A percentile compares a stretch with the other conserved stretches of the same genome.
Evolutionary conservation across 768 basidiomycete species (phyloP).

Genomic region (Calocybe indica): DNA sequence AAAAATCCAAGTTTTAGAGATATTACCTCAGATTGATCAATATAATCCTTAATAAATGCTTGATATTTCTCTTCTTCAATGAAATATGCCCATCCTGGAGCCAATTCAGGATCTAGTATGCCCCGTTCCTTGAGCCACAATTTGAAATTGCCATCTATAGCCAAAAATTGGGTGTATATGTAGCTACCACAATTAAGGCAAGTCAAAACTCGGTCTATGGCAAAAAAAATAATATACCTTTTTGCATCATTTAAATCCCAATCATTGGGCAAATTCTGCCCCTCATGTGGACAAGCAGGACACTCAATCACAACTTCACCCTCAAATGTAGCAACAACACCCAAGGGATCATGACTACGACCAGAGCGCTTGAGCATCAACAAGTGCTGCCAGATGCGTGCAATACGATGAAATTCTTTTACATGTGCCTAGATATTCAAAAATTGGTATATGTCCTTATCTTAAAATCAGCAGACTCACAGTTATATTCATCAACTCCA

Average conservation of each 20-base stretch:
- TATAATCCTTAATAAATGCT: neutral
- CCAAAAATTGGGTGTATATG: conserved; percentile 10
- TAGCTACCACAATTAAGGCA: conserved; percentile 5
- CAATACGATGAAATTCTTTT: too few species aligned
- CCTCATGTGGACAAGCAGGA: too few species aligned
- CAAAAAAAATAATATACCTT: neutral
- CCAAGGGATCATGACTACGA: too few species aligned
- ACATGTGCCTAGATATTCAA: too few species aligned
- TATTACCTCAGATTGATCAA: conserved; percentile 8
- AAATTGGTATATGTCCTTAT: too few species aligned
- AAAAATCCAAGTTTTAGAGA: neutral
- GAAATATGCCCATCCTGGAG: conserved; percentile 10
- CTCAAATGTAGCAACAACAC: too few species aligned
- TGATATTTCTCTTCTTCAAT: conserved; percentile 4
- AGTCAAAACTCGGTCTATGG: neutral
- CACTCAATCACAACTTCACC: too few species aligned
- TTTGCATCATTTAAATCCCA: neutral
- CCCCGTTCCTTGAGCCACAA: conserved; percentile 11
- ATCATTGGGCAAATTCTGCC: neutral
- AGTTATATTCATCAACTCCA: too few species aligned
- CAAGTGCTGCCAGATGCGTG: too few species aligned
- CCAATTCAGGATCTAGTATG: conserved; percentile 11
- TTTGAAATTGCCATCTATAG: conserved; percentile 19
- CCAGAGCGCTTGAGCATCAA: too few species aligned
- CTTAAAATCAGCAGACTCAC: too few species aligned